phyloP scores from a whole-genome alignment of 164 flowering plant genomes.

The Paratinospora sagittata region DNA sequence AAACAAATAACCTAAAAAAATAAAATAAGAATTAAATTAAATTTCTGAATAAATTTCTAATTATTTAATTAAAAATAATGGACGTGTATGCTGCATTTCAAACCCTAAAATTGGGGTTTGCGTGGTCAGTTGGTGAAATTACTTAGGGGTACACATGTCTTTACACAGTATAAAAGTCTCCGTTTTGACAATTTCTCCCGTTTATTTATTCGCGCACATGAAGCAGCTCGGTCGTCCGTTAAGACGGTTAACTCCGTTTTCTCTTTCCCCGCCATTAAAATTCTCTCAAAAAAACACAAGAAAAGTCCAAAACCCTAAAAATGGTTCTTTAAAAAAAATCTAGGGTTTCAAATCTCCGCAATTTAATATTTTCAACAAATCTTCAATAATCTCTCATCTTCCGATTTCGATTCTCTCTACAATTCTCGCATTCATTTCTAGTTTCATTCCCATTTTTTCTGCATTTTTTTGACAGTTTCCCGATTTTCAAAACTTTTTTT shows the following conservation, averaged over 20 bases:
- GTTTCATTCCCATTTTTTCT: no score
- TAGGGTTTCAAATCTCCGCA: background rate
- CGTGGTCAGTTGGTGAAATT: no score
- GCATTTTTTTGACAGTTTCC: no score
- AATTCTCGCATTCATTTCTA: background rate
- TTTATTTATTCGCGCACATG: no score
- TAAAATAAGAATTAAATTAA: no score
- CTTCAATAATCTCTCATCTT: background rate
- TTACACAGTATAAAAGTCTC: background rate
- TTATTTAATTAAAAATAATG: no score
- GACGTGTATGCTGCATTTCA: no score
- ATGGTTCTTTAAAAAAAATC: background rate
- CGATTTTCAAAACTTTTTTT: background rate
- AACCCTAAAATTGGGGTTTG: no score
- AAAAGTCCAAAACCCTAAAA: slow-evolving; percentile 3
- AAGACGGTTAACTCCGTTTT: slow-evolving; percentile 6
- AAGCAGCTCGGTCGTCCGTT: background rate
- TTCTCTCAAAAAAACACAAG: background rate
- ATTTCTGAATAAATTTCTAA: no score
- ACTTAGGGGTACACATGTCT: background rate
- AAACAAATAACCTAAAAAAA: no score
- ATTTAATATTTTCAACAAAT: no score
- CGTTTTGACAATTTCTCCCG: background rate
- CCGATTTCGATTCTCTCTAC: background rate
- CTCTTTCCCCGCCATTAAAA: slow-evolving; percentile 12